Evolutionary conservation across 106 monocot species (phyloP).

Genomic region (Hemerocallis citrina): DNA sequence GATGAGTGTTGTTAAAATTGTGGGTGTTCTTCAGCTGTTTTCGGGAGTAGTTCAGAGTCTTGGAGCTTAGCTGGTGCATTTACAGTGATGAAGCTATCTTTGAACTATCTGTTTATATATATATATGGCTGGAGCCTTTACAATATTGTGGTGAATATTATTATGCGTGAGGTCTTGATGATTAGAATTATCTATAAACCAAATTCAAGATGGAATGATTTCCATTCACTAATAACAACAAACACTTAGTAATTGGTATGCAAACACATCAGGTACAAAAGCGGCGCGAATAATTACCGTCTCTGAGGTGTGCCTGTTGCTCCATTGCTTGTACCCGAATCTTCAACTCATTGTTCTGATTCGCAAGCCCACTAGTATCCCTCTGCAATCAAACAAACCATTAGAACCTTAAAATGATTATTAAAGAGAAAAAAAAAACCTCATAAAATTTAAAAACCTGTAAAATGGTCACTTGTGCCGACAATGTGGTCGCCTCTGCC

Average conservation of each 20-base stretch:
- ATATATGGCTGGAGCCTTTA: no score
- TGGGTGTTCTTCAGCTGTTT: no score
- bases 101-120: no score
- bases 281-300: constrained; percentile 32
- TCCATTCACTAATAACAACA: no score
- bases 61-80: no score
- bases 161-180: no score
- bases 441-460: neutral
- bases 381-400: constrained; percentile 25
- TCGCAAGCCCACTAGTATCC: constrained; percentile 53
- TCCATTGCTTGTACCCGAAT: constrained; percentile 86
- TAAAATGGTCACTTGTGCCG: neutral
- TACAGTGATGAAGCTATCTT: no score
- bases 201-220: neutral
- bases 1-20: no score
- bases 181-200: no score
- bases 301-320: constrained; percentile 77
- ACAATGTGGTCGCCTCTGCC: neutral
- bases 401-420: neutral
- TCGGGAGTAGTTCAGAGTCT: no score
- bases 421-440: neutral
- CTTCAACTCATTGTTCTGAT: constrained; percentile 76
- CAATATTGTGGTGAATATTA: no score
- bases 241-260: neutral
- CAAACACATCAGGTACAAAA: neutral